Conservation (phyloP, 192 early-diverging fungal genomes). For the Chytriomyces confervae region DNA sequence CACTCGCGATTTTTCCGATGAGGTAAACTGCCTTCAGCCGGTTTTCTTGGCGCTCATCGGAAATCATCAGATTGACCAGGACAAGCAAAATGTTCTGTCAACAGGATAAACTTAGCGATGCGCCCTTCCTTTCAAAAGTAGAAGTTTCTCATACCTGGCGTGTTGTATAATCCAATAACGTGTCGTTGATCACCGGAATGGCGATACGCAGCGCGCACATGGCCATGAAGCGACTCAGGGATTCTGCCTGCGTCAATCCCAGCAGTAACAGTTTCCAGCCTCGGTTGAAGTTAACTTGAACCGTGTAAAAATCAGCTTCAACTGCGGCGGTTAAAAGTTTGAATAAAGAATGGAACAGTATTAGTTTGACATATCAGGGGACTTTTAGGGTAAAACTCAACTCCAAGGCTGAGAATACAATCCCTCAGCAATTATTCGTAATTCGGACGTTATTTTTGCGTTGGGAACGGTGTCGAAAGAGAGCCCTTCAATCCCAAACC, state of each 20-base stretch:
- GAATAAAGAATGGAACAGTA: not conserved
- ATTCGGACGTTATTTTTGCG: slow-evolving; percentile 45
- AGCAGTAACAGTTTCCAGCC: slow-evolving; percentile 63
- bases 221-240: slow-evolving; percentile 57
- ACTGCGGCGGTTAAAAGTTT: slow-evolving; percentile 33
- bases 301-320: slow-evolving; percentile 57
- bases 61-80: slow-evolving; percentile 54
- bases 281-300: slow-evolving; percentile 61
- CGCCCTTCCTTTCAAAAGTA: not conserved
- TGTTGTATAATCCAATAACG: slow-evolving; percentile 56
- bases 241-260: slow-evolving; percentile 59
- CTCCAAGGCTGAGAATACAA: slow-evolving; percentile 46
- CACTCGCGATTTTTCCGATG: slow-evolving; percentile 52
- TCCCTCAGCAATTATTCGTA: slow-evolving; percentile 54
- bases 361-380: not conserved
- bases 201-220: slow-evolving; percentile 55
- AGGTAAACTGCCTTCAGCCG: slow-evolving; percentile 59
- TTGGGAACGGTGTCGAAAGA: slow-evolving; percentile 56
- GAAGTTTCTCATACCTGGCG: slow-evolving; percentile 40
- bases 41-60: slow-evolving; percentile 60
- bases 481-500: slow-evolving; percentile 50
- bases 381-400: slow-evolving; percentile 12
- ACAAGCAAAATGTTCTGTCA: slow-evolving; percentile 45
- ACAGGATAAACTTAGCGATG: slow-evolving; percentile 12
- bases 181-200: slow-evolving; percentile 58